Base-by-base conservation (phyloP, 2,329 filamentous ascomycete species). In the Diplodia sapinea region DNA sequence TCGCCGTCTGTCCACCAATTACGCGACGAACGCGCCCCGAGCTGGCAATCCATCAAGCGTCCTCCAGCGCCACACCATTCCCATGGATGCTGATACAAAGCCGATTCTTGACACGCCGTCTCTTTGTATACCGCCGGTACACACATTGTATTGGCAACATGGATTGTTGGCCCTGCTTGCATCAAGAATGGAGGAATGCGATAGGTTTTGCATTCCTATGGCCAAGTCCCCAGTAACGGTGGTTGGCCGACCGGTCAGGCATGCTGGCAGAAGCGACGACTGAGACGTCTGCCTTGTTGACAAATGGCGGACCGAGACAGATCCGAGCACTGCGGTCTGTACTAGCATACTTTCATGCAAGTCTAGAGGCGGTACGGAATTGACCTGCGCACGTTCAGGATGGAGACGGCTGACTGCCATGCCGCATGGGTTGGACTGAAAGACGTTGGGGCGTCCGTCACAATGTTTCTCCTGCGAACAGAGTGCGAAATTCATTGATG, bases 101-200 rank as follows among this genome's bases (percentile, higher is more conserved):
- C 91, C 91, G 50, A 92, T 89, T 76, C 91, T 82, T 38, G 36
- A 38, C 36, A 38, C 3, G 9, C 11, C 11, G 11, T 12, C 36
- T 47, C 17, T 47, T n/a, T 13, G 43, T 8, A 47, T 47, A 20
- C 43, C 9, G 8, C 17, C 43, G 4, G 7, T 20, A 11, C n/a
- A 8, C 43, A 9, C 17, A 20, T 4, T 20, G 4, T 20, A 47
- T 8, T 20, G 17, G n/a, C n/a, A 47, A 20, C 17, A 20, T 9
- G 17, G n/a, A 47, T 8, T 20, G 31, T 47, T 1, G 1, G 87
- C 85, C n/a, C 89, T 90, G 0, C 87, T 83, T 82, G 74, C 90
- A 43, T 69, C 73, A 66, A 80, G 77, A 0, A 74, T 76, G 2
- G 74, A 69, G 65, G 43, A 76, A 80, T 64, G 71, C 69, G n/a